Base-by-base conservation (phyloP, 345 rosid genomes). In the Bruguiera parviflora region DNA sequence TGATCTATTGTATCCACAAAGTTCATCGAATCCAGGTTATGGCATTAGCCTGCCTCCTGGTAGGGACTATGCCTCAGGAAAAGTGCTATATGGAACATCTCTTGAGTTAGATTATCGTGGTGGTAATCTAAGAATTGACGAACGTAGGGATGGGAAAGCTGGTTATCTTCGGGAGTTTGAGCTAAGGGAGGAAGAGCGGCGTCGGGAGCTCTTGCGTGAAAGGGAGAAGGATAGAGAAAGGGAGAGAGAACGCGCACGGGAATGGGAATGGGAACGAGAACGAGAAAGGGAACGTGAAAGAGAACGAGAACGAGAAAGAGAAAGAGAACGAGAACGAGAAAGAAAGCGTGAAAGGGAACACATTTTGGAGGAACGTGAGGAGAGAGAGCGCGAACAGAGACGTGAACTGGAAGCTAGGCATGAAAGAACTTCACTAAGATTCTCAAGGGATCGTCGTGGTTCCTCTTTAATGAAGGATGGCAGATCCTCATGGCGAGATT, bases 1-100 rank as follows among this genome's bases (percentile, higher is more conserved):
- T 49, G 97, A 96, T 71, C 82, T 87, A 66, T 58, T 85, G n/a
- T 82, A 90, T 73, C 68, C 83, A 58, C 92, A 86, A 65, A 82
- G 81, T 69, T 83, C 92, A 52, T 79, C 91, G 35, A 92, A 96
- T 80, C 99, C 99, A 19, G 99, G 98, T 64, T 92, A 96, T 81
- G 98, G 96, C 39, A 96, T 96, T 73, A 96, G 99, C 83, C 78
- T 96, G 75, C 99, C 99, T 81, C 98, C 99, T 67, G 97, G 98
- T 35, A 84, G 98, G 80, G 94, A 95, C 77, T 92, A 92, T 81
- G 95, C 92, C 58, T 67, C 91, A 19, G 92, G 97, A 71, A 95
- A 92, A 83, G 94, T 91, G 71, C 86, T 92, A 47, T 96, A 85
- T 65, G 86, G 81, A 71, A 64, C 88, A 24, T 74, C 95, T 62